A percentile compares a stretch with the other conserved stretches of the same genome.
These are phyloP conservation scores for Capsicum baccatum DNA, from an alignment of 257 asterid species.

Conservation along the genomic window DNA sequence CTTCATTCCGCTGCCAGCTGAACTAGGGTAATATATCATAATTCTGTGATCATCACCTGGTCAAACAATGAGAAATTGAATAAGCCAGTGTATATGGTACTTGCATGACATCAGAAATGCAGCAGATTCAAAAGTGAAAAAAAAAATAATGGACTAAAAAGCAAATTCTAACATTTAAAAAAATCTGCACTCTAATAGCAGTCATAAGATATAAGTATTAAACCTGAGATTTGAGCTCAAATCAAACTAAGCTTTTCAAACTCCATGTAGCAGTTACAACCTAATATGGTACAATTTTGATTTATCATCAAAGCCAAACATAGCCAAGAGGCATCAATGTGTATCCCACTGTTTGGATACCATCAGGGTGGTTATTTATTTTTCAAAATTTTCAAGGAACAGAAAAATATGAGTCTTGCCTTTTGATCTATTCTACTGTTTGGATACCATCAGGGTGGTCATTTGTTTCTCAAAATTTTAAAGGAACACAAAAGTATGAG, in stretches of 20 bases:
- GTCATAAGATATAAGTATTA: neutral
- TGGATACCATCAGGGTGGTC: too few relatives aligned
- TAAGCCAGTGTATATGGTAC: neutral
- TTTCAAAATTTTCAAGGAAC: neutral
- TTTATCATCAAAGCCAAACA: neutral
- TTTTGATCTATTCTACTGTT: neutral
- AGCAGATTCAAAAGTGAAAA: neutral
- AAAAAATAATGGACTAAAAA: neutral
- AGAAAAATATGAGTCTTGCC: neutral
- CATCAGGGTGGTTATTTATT: neutral
- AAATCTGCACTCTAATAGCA: neutral
- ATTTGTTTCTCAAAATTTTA: neutral
- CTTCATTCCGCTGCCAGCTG: conserved; percentile 99
- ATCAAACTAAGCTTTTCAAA: neutral
- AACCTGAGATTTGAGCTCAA: neutral
- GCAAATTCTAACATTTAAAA: neutral
- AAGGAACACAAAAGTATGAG: neutral
- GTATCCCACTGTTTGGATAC: neutral
- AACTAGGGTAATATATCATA: conserved; percentile 97
- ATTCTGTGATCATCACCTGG: conserved; percentile 97
- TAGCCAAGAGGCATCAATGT: conserved; percentile 9
- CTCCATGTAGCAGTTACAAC: conserved; percentile 16
- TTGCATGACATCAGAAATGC: conserved; percentile 16
- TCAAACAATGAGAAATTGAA: conserved; percentile 38
- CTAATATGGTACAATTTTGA: conserved; percentile 1